phyloP scores from a whole-genome alignment of 106 monocot species.

The Amphibolis antarctica region DNA sequence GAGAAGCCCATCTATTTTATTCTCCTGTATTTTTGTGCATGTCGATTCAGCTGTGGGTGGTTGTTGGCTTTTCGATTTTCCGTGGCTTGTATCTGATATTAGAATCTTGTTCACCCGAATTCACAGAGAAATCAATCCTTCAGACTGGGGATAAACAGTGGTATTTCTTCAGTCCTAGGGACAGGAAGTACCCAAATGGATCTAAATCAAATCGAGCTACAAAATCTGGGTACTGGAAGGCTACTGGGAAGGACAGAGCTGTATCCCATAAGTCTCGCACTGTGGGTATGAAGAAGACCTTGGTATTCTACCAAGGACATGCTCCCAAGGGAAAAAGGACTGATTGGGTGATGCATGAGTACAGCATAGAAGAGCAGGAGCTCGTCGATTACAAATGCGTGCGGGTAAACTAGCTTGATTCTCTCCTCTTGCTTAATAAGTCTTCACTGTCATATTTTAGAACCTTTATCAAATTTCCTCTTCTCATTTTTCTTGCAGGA shows the following conservation, averaged over 20 bases:
- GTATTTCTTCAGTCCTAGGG: conserved; percentile 84
- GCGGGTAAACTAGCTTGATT: not conserved
- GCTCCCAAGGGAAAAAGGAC: conserved; percentile 72
- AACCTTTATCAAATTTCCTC: not conserved
- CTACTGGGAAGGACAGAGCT: conserved; percentile 80
- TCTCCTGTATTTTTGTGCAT: too few relatives aligned
- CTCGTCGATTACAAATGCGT: conserved; percentile 14
- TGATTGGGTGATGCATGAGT: conserved; percentile 96
- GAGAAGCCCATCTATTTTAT: too few relatives aligned
- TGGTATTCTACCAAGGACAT: conserved; percentile 79
- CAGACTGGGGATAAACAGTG: conserved; percentile 79
- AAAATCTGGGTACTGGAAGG: conserved; percentile 72
- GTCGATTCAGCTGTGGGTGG: too few relatives aligned
- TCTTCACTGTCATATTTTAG: not conserved
- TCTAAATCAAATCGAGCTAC: conserved; percentile 80
- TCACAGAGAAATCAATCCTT: conserved; percentile 51
- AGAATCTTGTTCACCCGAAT: not conserved
- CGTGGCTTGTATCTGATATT: not conserved
- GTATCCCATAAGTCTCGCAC: conserved; percentile 39
- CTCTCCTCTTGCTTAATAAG: not conserved
- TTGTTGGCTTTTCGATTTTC: not conserved
- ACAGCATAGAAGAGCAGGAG: conserved; percentile 55
- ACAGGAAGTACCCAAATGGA: conserved; percentile 84
- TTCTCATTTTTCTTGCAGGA: conserved; percentile 28
- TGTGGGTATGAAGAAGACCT: conserved; percentile 81